Conservation (phyloP, 169 alveolate genomes). For the Eimeria necatrix region DNA sequence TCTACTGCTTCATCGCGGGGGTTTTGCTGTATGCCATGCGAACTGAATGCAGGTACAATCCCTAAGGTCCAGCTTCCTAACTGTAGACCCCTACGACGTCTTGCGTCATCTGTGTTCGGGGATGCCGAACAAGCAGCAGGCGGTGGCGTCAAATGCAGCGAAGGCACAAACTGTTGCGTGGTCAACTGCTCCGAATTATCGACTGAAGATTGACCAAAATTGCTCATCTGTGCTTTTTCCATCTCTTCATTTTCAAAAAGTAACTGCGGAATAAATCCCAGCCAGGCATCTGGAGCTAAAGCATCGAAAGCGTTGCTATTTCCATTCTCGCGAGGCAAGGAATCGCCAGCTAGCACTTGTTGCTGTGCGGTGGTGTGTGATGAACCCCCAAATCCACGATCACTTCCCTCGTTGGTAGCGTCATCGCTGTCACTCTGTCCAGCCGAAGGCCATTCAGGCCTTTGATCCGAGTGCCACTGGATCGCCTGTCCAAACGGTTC, state of each 20-base stretch:
- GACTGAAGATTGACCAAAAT: background rate
- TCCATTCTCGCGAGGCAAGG: background rate
- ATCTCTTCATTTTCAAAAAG: background rate
- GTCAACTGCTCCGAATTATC: background rate
- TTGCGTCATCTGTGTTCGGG: background rate
- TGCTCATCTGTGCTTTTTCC: background rate
- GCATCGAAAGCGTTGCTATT: background rate
- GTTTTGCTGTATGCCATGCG: too few species aligned
- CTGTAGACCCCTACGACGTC: too few species aligned
- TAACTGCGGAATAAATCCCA: background rate
- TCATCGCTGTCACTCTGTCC: too few species aligned
- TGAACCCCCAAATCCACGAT: background rate
- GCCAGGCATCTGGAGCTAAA: background rate
- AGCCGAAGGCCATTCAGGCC: too few species aligned
- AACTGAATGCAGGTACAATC: too few species aligned
- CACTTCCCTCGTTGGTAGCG: too few species aligned
- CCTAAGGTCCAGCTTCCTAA: too few species aligned
- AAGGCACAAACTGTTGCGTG: background rate
- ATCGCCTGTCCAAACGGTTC: too few species aligned
- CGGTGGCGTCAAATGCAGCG: background rate
- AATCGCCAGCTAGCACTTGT: background rate
- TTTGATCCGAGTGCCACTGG: too few species aligned
- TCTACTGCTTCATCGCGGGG: too few species aligned
- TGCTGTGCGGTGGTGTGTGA: background rate
- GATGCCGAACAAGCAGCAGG: background rate